These are phyloP conservation scores for Globisporangium carolinianum DNA, from an alignment of 352 stramenopile species.

Conservation along the genomic window DNA sequence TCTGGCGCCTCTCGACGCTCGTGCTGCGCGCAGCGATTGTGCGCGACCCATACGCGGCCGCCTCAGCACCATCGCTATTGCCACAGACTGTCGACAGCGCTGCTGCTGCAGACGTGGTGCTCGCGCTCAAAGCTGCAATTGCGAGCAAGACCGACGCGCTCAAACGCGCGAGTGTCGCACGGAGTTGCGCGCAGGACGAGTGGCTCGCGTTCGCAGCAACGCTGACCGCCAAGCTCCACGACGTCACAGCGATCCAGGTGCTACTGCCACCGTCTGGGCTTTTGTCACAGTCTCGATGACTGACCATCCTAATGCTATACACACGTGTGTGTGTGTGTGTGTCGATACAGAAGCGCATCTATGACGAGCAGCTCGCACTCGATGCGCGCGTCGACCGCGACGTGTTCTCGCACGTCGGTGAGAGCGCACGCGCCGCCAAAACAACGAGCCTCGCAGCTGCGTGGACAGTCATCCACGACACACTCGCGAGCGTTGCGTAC, in stretches of 20 bases:
- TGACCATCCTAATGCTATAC: neutral
- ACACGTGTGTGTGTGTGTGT: neutral
- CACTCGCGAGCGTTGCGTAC: constrained; percentile 14
- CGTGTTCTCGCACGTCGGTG: constrained; percentile 26
- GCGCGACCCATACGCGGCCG: constrained; percentile 12
- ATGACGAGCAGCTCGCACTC: constrained; percentile 32
- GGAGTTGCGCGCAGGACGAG: constrained; percentile 31
- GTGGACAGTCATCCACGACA: constrained; percentile 25
- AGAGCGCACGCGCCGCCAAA: constrained; percentile 18
- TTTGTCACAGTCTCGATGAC: neutral
- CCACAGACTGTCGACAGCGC: neutral
- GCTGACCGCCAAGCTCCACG: constrained; percentile 30
- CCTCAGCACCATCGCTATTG: constrained; percentile 5
- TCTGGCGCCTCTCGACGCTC: constrained; percentile 45
- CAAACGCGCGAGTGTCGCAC: constrained; percentile 27
- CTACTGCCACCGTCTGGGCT: neutral
- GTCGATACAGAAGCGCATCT: constrained; percentile 24
- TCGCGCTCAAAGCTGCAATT: constrained; percentile 25
- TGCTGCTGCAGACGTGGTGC: constrained; percentile 8
- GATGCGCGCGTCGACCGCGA: constrained; percentile 19
- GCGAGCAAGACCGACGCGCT: constrained; percentile 34
- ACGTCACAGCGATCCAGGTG: constrained; percentile 24
- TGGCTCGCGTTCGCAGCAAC: constrained; percentile 28
- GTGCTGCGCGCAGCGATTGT: constrained; percentile 24
- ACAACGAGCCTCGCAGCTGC: constrained; percentile 15